Percentiles rank a stretch among this genome's conserved stretches.
phyloP scores from a whole-genome alignment of 257 asterid species.

The Orobanche coerulescens region DNA sequence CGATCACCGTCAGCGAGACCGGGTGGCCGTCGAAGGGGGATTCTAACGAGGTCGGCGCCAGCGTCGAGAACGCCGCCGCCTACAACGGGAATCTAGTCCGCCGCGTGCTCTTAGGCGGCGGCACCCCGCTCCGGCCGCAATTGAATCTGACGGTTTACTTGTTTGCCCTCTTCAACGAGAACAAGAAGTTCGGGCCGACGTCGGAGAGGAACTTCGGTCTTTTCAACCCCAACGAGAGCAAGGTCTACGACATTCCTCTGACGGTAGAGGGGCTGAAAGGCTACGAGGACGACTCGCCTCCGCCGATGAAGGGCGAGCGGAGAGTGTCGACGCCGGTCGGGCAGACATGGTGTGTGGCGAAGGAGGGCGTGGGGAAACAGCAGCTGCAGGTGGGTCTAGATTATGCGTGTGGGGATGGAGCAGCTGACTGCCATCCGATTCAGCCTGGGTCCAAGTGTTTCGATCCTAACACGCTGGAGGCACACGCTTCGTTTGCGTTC shows the following conservation, averaged over 20 bases:
- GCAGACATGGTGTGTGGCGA: slow-evolving; percentile 89
- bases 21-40: slow-evolving; percentile 99
- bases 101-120: slow-evolving; percentile 67
- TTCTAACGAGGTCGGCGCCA: slow-evolving; percentile 63
- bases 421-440: slow-evolving; percentile 92
- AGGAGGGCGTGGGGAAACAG: slow-evolving; percentile 42
- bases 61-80: slow-evolving; percentile 68
- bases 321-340: slow-evolving; percentile 44
- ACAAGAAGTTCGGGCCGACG: slow-evolving; percentile 68
- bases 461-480: slow-evolving; percentile 75
- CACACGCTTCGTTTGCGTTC: slow-evolving; percentile 91
- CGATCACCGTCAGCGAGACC: slow-evolving; percentile 55
- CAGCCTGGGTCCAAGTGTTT: slow-evolving; percentile 92
- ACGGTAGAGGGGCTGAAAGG: slow-evolving; percentile 46
- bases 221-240: slow-evolving; percentile 64
- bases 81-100: slow-evolving; percentile 70
- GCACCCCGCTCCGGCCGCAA: slow-evolving; percentile 71
- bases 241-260: slow-evolving; percentile 69
- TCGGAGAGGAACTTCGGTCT: slow-evolving; percentile 90
- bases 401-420: slow-evolving; percentile 88
- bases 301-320: slow-evolving; percentile 29
- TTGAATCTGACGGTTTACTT: slow-evolving; percentile 55
- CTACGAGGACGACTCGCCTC: slow-evolving; percentile 25
- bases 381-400: slow-evolving; percentile 78
- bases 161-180: slow-evolving; percentile 89